Conservation (phyloP, 768 basidiomycete genomes). For the Russula ochroleuca region DNA sequence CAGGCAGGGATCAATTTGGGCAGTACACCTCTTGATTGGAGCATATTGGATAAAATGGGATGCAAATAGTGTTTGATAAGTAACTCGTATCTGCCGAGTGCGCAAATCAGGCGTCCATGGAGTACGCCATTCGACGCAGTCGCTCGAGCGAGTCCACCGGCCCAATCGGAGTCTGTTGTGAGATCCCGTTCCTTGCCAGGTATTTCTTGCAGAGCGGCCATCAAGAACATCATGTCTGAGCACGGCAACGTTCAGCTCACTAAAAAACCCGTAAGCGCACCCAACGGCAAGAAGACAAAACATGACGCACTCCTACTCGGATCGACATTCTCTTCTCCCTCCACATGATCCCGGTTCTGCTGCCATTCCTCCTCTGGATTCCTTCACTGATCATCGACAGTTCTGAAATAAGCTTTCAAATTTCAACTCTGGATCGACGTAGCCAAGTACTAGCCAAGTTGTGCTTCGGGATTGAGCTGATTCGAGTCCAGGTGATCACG, state of each 20-base stretch:
- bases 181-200: constrained; percentile 82
- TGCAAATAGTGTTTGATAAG: constrained; percentile 82
- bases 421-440: constrained; percentile 84
- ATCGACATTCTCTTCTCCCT: constrained; percentile 48
- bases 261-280: too few species aligned
- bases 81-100: constrained; percentile 48
- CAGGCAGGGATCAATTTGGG: constrained; percentile 33
- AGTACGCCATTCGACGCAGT: constrained; percentile 55
- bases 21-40: constrained; percentile 55
- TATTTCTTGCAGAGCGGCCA: constrained; percentile 82
- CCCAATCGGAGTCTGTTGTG: constrained; percentile 91
- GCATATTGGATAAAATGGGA: constrained; percentile 82
- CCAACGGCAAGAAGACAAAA: too few species aligned
- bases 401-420: constrained; percentile 70
- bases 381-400: constrained; percentile 68
- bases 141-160: constrained; percentile 86
- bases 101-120: constrained; percentile 64
- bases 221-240: constrained; percentile 51
- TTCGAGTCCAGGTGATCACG: too few species aligned
- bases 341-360: constrained; percentile 44
- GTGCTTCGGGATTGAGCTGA: constrained; percentile 58
- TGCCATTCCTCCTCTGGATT: constrained; percentile 70
- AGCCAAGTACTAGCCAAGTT: too few species aligned
- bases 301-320: constrained; percentile 61
- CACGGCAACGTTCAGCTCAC: background rate